phyloP scores from a whole-genome alignment of 225 moss, liverwort and hornwort genomes.

The Pleurozium schreberi region DNA sequence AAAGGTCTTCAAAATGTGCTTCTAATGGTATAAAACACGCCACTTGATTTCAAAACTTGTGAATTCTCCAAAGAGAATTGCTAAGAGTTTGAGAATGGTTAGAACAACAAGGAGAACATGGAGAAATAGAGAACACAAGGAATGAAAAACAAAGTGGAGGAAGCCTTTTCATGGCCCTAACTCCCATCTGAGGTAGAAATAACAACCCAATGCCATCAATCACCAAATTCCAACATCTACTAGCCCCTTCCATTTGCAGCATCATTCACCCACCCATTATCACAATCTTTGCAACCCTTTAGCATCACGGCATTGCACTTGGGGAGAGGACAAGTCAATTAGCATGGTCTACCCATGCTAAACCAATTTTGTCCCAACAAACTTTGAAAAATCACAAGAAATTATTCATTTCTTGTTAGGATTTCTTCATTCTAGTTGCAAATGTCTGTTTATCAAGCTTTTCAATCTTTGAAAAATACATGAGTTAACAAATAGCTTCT shows the following conservation, averaged over 20 bases:
- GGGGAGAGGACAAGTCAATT: fast-evolving
- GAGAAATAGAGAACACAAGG: background rate
- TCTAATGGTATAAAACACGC: too few relatives aligned
- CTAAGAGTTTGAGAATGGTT: background rate
- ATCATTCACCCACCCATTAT: fast-evolving
- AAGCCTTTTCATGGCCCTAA: too few relatives aligned
- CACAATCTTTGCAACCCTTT: fast-evolving
- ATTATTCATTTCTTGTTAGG: fast-evolving
- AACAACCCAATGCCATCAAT: fast-evolving
- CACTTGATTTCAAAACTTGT: background rate
- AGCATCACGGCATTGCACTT: background rate
- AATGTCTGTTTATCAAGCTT: background rate
- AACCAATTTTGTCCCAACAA: background rate
- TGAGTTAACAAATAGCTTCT: background rate
- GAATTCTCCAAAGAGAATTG: background rate
- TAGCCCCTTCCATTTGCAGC: fast-evolving
- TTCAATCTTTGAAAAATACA: fast-evolving
- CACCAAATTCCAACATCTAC: fast-evolving
- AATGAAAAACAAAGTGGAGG: fast-evolving
- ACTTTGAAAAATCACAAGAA: too few relatives aligned
- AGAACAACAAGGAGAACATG: background rate
- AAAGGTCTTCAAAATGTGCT: background rate
- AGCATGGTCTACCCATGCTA: fast-evolving
- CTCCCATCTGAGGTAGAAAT: background rate
- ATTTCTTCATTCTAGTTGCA: background rate